A percentile compares a stretch with the other conserved stretches of the same genome.
phyloP scores from a whole-genome alignment of 805 yeast genomes.

The Myxozyma udenii region DNA sequence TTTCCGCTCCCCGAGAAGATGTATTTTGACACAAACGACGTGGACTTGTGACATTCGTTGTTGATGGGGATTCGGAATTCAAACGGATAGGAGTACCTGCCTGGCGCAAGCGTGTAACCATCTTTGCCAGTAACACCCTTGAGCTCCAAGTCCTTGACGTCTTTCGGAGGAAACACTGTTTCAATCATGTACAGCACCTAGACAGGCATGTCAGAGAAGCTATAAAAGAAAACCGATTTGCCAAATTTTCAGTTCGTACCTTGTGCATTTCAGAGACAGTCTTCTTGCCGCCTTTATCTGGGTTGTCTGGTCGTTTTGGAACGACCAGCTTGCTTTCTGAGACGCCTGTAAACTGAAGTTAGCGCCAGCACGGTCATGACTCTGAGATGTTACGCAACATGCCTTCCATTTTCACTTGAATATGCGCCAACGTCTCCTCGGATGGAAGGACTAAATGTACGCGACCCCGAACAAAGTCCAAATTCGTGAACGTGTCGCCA shows the following conservation, averaged over 20 bases:
- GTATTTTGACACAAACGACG: slow-evolving; percentile 7
- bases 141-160: slow-evolving; percentile 24
- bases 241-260: slow-evolving; percentile 8
- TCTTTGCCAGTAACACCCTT: slow-evolving; percentile 25
- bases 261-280: slow-evolving; percentile 31
- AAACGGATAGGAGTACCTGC: slow-evolving; percentile 39
- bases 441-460: slow-evolving; percentile 30
- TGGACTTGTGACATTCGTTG: slow-evolving; percentile 19
- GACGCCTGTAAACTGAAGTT: slow-evolving; percentile 13
- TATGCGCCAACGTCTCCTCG: slow-evolving; percentile 33
- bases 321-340: slow-evolving; percentile 31
- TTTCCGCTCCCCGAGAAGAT: slow-evolving; percentile 16
- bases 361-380: not conserved
- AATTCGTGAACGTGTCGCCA: slow-evolving; percentile 29
- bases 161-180: slow-evolving; percentile 41
- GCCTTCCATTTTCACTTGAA: slow-evolving; percentile 37
- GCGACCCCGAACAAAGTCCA: slow-evolving; percentile 34
- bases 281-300: slow-evolving; percentile 22
- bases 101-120: slow-evolving; percentile 39
- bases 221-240: no score
- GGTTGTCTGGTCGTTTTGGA: slow-evolving; percentile 19
- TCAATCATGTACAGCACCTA: slow-evolving; percentile 34
- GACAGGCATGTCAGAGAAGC: not conserved
- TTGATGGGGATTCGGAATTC: slow-evolving; percentile 38
- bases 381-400: not conserved